A percentile compares a stretch with the other conserved stretches of the same genome.
These are phyloP conservation scores for Inga leiocalycina DNA, from an alignment of 306 rosid species.

Conservation along the genomic window DNA sequence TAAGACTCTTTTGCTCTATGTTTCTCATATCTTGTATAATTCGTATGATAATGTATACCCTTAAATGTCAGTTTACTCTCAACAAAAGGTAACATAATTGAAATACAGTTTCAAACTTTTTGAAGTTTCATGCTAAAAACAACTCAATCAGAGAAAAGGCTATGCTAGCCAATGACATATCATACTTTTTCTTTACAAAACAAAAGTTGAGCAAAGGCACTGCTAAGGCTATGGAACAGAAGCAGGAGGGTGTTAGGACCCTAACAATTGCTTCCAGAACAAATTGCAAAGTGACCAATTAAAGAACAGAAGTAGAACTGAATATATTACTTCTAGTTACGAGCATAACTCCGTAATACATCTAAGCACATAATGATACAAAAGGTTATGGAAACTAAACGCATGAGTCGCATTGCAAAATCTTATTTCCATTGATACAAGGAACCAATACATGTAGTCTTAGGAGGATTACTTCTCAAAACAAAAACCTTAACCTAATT, in stretches of 20 bases:
- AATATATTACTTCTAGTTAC: background rate
- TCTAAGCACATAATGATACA: background rate
- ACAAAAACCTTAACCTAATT: background rate
- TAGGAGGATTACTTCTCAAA: background rate
- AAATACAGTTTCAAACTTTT: background rate
- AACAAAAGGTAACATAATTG: background rate
- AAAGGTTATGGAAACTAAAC: background rate
- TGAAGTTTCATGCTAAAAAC: background rate
- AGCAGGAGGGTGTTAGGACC: background rate
- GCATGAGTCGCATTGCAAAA: background rate
- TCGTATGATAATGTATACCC: background rate
- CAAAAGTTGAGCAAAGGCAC: background rate
- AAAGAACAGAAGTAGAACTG: background rate
- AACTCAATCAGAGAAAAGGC: background rate
- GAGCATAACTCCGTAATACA: background rate
- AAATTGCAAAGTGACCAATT: background rate
- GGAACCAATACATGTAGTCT: background rate
- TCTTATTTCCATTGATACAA: background rate
- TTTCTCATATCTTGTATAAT: background rate
- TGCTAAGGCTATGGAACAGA: background rate
- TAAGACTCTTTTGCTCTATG: background rate
- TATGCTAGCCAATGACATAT: background rate
- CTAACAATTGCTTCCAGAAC: background rate
- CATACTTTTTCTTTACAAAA: background rate
- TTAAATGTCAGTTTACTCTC: background rate